Conservation (phyloP, 2,329 filamentous ascomycete genomes). For the Plenodomus tracheiphilus region DNA sequence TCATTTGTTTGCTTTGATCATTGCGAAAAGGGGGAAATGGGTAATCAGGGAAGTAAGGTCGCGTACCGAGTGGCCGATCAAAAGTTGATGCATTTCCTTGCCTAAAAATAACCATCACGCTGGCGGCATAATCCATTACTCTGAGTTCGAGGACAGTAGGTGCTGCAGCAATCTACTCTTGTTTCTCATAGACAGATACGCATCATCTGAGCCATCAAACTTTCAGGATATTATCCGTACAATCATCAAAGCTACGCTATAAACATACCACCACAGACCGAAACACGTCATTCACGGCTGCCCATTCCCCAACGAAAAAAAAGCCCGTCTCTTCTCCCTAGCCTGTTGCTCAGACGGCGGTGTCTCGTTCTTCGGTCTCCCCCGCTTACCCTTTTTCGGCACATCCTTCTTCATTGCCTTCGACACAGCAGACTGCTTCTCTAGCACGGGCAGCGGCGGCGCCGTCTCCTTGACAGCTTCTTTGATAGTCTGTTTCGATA, state of each 20-base stretch:
- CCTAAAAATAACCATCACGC: not conserved
- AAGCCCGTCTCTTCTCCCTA: slow-evolving; percentile 37
- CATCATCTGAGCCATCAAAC: no score
- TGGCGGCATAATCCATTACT: no score
- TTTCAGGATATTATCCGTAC: no score
- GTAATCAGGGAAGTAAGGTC: no score
- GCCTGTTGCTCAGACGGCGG: slow-evolving; percentile 24
- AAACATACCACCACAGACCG: no score
- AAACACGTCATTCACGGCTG: no score
- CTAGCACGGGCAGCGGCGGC: slow-evolving; percentile 13
- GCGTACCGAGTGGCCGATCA: no score
- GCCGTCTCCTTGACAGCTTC: slow-evolving; percentile 68
- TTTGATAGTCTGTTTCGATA: slow-evolving; percentile 83
- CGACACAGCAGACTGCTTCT: not conserved
- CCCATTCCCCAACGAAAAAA: slow-evolving; percentile 29
- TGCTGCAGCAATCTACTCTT: no score
- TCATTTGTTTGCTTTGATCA: not conserved
- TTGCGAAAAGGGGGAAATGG: not conserved
- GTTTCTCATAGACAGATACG: no score
- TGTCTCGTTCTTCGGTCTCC: slow-evolving; percentile 30
- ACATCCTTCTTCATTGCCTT: slow-evolving; percentile 11
- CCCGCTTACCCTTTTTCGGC: slow-evolving; percentile 36
- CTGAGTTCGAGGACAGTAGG: no score
- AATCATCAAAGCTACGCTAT: no score
- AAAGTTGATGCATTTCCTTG: no score